Evolutionary conservation across 1,284 basidiomycete genomes (phyloP), one percentile per base, ranked within the genome.

Genomic region (Tremellales sp.): DNA sequence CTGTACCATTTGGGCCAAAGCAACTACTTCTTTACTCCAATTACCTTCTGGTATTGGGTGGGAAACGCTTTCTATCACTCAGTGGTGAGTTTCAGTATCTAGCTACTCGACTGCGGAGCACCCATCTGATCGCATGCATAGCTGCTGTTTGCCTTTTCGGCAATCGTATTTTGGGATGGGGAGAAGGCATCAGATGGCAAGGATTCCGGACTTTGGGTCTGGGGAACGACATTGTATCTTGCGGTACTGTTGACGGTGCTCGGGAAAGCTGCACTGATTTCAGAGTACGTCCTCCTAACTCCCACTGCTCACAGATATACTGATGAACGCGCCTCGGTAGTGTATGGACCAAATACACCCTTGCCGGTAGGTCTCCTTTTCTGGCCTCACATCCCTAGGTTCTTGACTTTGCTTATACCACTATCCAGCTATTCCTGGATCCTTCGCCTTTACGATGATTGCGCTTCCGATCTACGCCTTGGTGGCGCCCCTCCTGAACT

Each of bases 281-380:
- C 94, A 6, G 94, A 98, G 91, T 95, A 67, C 65, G 89, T 79
- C 18, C n/a, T n/a, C n/a, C n/a, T n/a, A 13, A 5, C 21, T 12
- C 18, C n/a, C 46, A 3, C 39, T 24, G 41, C 21, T 18, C 32
- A 45, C 18, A 41, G 56, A 69, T 26, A 56, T 12, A 14, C 8
- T 5, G 1, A 13, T 5, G 10, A 6, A 37, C 54, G 51, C 26
- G 29, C 22, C 28, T 27, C 7, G 21, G 13, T 56, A 95, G 91
- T 60, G 73, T 98, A n/a, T 99, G 94, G 95, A 97, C 94, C 2
- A 97, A 98, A 69, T 98, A 97, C 70, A 97, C 93, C 3, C 86
- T 93, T 32, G 88, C 89, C 38, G 86, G 84, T 84, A 63, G 47
- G 76, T 61, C 5, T 4, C 10, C 3, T 9, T 14, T 8, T 14